phyloP scores from a whole-genome alignment of 768 basidiomycete genomes.

The Pulveroboletus sp. region DNA sequence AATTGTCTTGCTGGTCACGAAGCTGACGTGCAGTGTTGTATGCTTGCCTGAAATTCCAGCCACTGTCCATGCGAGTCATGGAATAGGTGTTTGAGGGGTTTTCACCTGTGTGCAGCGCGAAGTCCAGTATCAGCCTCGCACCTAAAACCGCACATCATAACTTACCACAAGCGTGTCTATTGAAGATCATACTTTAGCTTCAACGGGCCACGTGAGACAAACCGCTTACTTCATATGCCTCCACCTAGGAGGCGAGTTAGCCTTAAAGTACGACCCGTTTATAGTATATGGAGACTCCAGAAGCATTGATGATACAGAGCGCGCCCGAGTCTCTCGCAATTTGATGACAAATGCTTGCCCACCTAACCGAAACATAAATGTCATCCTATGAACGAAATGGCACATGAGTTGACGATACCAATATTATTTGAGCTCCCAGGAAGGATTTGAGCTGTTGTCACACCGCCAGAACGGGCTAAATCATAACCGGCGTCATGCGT shows the following conservation, averaged over 20 bases:
- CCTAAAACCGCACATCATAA: too few relatives aligned
- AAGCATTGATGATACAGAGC: slow-evolving; percentile 45
- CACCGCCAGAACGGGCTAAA: slow-evolving; percentile 42
- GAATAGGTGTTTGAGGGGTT: slow-evolving; percentile 41
- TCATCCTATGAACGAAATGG: too few relatives aligned
- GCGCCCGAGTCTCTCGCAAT: slow-evolving; percentile 44
- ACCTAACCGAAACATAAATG: too few relatives aligned
- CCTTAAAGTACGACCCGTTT: slow-evolving; percentile 18
- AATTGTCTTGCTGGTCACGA: slow-evolving; percentile 67
- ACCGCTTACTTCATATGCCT: slow-evolving; percentile 28
- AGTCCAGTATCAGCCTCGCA: too few relatives aligned
- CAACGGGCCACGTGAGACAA: background rate
- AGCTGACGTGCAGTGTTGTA: slow-evolving; percentile 72
- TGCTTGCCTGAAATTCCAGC: slow-evolving; percentile 78
- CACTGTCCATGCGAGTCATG: slow-evolving; percentile 67
- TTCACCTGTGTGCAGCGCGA: slow-evolving; percentile 32
- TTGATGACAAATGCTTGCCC: slow-evolving; percentile 55
- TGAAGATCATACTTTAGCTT: background rate
- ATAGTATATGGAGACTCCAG: slow-evolving; percentile 51
- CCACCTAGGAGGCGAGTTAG: slow-evolving; percentile 21
- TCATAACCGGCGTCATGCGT: slow-evolving; percentile 42
- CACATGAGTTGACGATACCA: slow-evolving; percentile 12
- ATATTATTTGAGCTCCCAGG: slow-evolving; percentile 41
- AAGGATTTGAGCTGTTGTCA: slow-evolving; percentile 46
- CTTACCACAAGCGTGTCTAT: slow-evolving; percentile 43